Evolutionary conservation across 2,329 filamentous ascomycete species (phyloP), one percentile per base, ranked within the genome.

Genomic region (Fusarium nisikadoi): DNA sequence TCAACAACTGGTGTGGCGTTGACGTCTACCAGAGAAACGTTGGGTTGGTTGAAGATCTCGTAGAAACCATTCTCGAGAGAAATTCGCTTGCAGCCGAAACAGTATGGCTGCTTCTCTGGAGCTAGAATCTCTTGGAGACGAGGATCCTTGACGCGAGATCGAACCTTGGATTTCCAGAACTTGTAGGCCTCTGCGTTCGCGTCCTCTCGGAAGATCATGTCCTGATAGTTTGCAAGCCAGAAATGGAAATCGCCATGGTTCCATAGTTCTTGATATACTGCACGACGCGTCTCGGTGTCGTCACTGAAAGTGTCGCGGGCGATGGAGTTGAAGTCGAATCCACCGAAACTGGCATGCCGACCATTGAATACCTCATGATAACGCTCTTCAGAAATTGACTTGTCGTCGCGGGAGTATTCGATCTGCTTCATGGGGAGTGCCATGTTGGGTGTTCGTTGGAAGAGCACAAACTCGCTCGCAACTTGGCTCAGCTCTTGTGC

Each of bases 81-180:
- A 14, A 57, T 35, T 0, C 68, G 41, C 35, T 73, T 73, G 0
- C 65, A 72, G 9, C 57, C 62, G 19, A 70, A 73, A 3, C 46
- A 49, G 16, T 52, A 67, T 1, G 62, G 65, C 4, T 62, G 54
- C 3, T 49, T 47, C 17, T 31, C 25, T 1, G 68, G 70, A 1
- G 65, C 70, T 2, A 73, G 46, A 6, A 39, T n/a, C 42, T 50
- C 42, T 2, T 50, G 33, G 4, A 6, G 3, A 0, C 42, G 33
- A 1, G 25, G 33, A 31, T 27, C 35, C 3, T 39, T 39, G 59
- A 89, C 80, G 3, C 86, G 80, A 12, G 76, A 77, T 3, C 84
- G 78, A 1, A 82, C 81, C 70, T 86, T 86, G 12, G 78, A 79
- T 2, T 78, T 79, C 83, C 86, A 88, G 75, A 87, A 88, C 5